Evolutionary conservation across 78 protist species (phyloP).

Genomic region (Chrysochromulina tobinii): DNA sequence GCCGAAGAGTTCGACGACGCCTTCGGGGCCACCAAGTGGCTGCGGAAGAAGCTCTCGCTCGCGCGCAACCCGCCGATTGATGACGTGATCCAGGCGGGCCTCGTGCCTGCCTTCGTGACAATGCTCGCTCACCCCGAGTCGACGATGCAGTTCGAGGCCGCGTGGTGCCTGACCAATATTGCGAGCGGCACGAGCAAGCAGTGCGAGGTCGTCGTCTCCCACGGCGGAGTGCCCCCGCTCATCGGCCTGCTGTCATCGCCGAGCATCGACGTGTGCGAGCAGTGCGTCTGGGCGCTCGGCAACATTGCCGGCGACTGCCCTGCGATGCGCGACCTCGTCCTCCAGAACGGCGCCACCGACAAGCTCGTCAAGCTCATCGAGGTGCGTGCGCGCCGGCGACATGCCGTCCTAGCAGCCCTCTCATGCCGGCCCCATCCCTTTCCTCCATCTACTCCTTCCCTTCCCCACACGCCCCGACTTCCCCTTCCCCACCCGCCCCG

Average conservation of each 20-base stretch:
- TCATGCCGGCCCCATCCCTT: too few species aligned
- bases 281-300: constrained; percentile 5
- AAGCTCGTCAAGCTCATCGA: neutral
- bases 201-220: neutral
- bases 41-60: neutral
- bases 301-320: constrained; percentile 56
- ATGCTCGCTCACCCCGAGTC: neutral
- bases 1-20: neutral
- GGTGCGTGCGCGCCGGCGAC: too few species aligned
- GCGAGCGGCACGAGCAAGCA: constrained; percentile 35
- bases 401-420: too few species aligned
- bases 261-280: constrained; percentile 15
- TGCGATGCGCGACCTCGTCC: constrained; percentile 4
- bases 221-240: constrained; percentile 4
- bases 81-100: neutral
- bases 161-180: constrained; percentile 56
- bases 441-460: too few species aligned
- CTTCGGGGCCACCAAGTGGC: neutral
- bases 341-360: neutral
- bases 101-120: neutral
- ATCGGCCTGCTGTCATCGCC: constrained; percentile 23
- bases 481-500: too few species aligned
- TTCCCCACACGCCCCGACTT: too few species aligned
- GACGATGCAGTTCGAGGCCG: constrained; percentile 29
- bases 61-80: constrained; percentile 9